A percentile compares a stretch with the other conserved stretches of the same genome.
Evolutionary conservation across 768 basidiomycete species (phyloP).

Genomic region (Candolleomyces eurysporus): DNA sequence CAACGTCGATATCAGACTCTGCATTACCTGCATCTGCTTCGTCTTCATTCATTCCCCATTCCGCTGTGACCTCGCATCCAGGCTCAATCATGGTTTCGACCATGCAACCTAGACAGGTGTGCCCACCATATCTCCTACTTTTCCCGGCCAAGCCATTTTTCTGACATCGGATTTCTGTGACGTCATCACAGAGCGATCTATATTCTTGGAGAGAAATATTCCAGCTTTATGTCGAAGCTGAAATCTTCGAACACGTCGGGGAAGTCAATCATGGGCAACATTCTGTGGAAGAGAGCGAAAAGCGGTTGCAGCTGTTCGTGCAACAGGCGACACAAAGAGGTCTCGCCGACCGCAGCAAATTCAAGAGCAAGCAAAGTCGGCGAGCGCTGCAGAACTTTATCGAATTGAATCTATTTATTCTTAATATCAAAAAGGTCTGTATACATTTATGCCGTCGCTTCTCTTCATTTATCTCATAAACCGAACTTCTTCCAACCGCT

Average conservation of each 20-base stretch:
- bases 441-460: background rate
- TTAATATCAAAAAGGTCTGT: conserved; percentile 76
- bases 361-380: conserved; percentile 56
- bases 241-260: conserved; percentile 75
- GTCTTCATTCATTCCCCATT: conserved; percentile 43
- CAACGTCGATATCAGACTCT: conserved; percentile 36
- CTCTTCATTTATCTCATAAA: background rate
- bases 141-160: background rate
- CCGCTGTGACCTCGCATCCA: conserved; percentile 37
- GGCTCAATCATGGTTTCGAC: conserved; percentile 27
- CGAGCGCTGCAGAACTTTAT: conserved; percentile 69
- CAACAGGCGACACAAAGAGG: conserved; percentile 55
- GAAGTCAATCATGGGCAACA: conserved; percentile 70
- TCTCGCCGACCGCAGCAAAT: conserved; percentile 49
- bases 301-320: conserved; percentile 60
- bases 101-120: conserved; percentile 22
- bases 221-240: conserved; percentile 78
- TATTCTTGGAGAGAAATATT: conserved; percentile 92
- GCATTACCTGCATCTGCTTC: conserved; percentile 42
- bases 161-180: background rate
- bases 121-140: too few species aligned
- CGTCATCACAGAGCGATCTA: conserved; percentile 52
- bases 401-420: conserved; percentile 71
- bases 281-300: conserved; percentile 66
- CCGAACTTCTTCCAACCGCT: too few species aligned